These are phyloP conservation scores for Cladosporium sphaerospermum DNA, from an alignment of 2,329 filamentous ascomycete species.

Conservation along the genomic window DNA sequence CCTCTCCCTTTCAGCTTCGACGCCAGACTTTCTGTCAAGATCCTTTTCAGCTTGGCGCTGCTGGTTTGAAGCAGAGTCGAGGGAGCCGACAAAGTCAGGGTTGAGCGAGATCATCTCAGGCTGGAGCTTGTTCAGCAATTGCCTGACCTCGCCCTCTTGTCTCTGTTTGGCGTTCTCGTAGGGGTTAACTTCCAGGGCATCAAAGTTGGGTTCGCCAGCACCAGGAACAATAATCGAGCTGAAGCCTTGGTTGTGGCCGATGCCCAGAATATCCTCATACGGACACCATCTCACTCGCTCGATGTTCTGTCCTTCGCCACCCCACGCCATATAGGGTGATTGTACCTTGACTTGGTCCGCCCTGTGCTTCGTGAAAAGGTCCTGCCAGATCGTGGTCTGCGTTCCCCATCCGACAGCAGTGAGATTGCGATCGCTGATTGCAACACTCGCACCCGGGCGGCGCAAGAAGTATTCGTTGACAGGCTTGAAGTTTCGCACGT, in stretches of 20 bases:
- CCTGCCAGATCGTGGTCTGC: constrained; percentile 82
- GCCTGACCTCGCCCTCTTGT: constrained; percentile 85
- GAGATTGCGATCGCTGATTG: constrained; percentile 82
- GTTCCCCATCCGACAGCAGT: constrained; percentile 91
- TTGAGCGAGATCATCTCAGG: constrained; percentile 96
- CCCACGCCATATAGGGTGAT: constrained; percentile 89
- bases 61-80: constrained; percentile 75
- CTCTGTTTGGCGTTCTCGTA: constrained; percentile 91
- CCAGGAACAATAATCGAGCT: constrained; percentile 85
- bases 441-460: constrained; percentile 72
- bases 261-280: constrained; percentile 85
- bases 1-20: constrained; percentile 45
- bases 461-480: constrained; percentile 83
- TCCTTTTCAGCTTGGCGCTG: constrained; percentile 72
- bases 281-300: constrained; percentile 88
- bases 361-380: constrained; percentile 68
- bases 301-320: constrained; percentile 73
- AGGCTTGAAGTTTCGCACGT: constrained; percentile 88
- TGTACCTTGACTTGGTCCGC: constrained; percentile 65
- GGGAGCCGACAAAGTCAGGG: constrained; percentile 81
- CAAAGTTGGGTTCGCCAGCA: constrained; percentile 94
- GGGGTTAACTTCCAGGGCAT: constrained; percentile 87
- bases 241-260: constrained; percentile 80
- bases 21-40: constrained; percentile 58
- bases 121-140: constrained; percentile 85